Evolutionary conservation across 345 rosid genomes (phyloP), one percentile per base, ranked within the genome.

Genomic region (Isatis tinctoria): DNA sequence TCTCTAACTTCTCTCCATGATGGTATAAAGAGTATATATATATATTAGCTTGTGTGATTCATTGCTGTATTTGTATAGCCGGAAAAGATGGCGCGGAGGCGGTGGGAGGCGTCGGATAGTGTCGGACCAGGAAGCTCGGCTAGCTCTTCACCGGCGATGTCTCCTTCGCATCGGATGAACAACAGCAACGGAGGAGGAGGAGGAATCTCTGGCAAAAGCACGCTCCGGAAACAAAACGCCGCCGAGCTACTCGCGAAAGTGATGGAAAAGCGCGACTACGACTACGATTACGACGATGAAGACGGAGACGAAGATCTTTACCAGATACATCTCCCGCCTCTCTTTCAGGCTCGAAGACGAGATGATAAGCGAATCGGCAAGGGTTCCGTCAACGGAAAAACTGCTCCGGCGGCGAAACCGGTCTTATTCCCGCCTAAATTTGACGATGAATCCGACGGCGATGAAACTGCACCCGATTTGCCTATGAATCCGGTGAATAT

Each of bases 191-290:
- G 79, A 7, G 65, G 83, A 11, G 75, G 70, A 22, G 24, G 24
- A 17, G 77, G 73, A 47, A 54, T 76, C 14, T 82, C 88, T 11
- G 68, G 84, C 18, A 88, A 84, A 36, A 85, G 87, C 52, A 78
- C 92, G 78, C 89, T 90, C 82, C 94, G 96, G 65, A 84, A 89
- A 32, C 98, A 92, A 68, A 92, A 96, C 82, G 99, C 99, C 2
- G 99, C 99, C 1, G 94, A 83, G 69, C 83, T 96, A 12, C 89
- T 96, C 5, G 97, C 98, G 39, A 91, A 87, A 63, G 99, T 92
- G 22, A 96, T 96, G 99, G 97, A 85, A 10, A 85, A 83, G 32
- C 92, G 92, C 5, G 98, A 89, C 59, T 80, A 81, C 6, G 83
- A 80, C 22, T 84, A 82, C 32, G 65, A 76, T 56, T 70, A 64